Conservation (phyloP, 129 eudicot species). For the Mikania micrantha region DNA sequence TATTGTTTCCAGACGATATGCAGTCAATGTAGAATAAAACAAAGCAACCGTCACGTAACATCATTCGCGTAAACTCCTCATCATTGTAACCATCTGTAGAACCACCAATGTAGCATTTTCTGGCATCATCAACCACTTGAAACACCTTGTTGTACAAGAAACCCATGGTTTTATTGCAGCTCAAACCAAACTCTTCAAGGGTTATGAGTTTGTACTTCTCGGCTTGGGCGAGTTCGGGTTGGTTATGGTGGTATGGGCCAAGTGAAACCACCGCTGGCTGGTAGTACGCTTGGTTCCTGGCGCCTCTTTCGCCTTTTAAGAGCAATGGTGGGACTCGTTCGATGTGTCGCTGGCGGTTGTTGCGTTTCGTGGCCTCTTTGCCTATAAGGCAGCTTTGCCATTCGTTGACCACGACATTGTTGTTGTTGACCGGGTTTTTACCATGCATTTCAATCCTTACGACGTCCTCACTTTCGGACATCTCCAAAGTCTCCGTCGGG, state of each 20-base stretch:
- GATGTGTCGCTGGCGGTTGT: conserved; percentile 15
- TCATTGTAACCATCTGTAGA: conserved; percentile 20
- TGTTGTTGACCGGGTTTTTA: neutral
- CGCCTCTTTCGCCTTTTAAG: conserved; percentile 12
- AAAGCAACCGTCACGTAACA: conserved; percentile 36
- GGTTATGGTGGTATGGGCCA: conserved; percentile 33
- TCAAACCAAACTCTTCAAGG: conserved; percentile 12
- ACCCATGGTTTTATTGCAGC: neutral
- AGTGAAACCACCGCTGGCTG: conserved; percentile 31
- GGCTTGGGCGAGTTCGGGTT: neutral
- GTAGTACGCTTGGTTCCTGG: conserved; percentile 10
- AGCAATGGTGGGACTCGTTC: conserved; percentile 27
- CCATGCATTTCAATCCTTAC: conserved; percentile 9
- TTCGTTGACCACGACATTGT: neutral
- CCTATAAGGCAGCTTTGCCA: conserved; percentile 19
- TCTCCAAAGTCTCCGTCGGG: neutral
- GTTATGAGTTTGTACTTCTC: conserved; percentile 26
- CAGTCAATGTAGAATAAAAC: conserved; percentile 30
- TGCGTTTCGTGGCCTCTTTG: neutral
- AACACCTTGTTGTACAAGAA: conserved; percentile 18
- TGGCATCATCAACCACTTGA: conserved; percentile 15
- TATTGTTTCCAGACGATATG: neutral
- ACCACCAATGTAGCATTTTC: conserved; percentile 20
- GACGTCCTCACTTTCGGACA: conserved; percentile 6
- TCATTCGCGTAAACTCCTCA: conserved; percentile 26